Conservation (phyloP, 1,284 basidiomycete species). For the Moesziomyces sp. region DNA sequence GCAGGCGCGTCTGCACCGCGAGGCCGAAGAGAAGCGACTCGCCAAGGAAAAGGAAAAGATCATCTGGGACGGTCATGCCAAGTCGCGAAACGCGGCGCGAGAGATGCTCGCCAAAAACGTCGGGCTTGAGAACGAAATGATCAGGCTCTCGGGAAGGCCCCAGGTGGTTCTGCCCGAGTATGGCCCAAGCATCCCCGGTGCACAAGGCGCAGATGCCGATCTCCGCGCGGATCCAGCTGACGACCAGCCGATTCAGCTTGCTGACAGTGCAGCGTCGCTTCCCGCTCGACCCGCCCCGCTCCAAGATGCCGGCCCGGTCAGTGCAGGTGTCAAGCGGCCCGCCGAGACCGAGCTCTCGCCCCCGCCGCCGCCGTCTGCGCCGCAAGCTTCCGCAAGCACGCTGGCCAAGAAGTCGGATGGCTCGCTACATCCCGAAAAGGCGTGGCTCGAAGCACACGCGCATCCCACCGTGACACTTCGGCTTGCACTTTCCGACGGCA, state of each 20-base stretch:
- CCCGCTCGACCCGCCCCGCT: conserved; percentile 23
- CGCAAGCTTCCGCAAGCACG: conserved; percentile 5
- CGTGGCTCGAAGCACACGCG: conserved; percentile 57
- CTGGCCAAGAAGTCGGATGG: conserved; percentile 41
- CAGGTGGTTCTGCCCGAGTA: conserved; percentile 30
- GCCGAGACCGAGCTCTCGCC: conserved; percentile 32
- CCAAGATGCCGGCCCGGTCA: conserved; percentile 2
- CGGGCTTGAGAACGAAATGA: conserved; percentile 51
- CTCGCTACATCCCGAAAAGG: conserved; percentile 48
- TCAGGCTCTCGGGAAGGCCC: conserved; percentile 41
- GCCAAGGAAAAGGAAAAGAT: conserved; percentile 64
- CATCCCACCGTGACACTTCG: conserved; percentile 46
- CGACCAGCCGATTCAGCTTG: conserved; percentile 25
- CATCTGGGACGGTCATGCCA: conserved; percentile 65
- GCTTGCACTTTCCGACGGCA: conserved; percentile 45
- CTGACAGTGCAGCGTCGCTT: conserved; percentile 16
- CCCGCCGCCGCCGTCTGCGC: conserved; percentile 25
- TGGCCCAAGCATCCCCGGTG: conserved; percentile 42
- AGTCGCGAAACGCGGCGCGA: conserved; percentile 45
- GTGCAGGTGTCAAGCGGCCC: conserved; percentile 24
- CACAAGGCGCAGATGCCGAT: conserved; percentile 7
- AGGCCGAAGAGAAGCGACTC: conserved; percentile 55
- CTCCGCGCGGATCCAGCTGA: conserved; percentile 6
- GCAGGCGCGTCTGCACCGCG: conserved; percentile 48
- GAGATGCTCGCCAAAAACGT: conserved; percentile 48